These are phyloP conservation scores for Coccomyxa subellipsoidea DNA, from an alignment of 163 green algal genomes.

Conservation along the genomic window DNA sequence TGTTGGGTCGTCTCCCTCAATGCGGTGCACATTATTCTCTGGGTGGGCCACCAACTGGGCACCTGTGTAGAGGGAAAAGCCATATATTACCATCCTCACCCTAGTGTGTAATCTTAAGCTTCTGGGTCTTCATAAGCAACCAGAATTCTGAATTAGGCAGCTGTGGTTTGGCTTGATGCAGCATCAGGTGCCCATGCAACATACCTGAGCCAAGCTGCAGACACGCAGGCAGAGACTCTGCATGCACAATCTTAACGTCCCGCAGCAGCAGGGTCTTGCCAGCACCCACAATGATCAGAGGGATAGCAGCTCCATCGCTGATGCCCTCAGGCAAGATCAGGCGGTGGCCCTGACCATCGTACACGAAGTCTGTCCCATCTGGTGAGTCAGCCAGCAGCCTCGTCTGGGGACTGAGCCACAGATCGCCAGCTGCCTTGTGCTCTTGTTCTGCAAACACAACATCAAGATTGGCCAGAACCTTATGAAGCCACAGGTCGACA, in stretches of 20 bases:
- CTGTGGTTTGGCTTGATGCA: background rate
- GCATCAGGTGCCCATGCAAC: background rate
- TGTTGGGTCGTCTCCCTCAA: slow-evolving; percentile 24
- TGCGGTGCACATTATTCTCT: slow-evolving; percentile 50
- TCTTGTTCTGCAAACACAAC: slow-evolving; percentile 8
- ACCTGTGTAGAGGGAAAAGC: too few relatives aligned
- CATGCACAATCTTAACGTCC: slow-evolving; percentile 72
- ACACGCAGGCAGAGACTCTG: slow-evolving; percentile 56
- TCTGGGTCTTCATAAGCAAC: too few relatives aligned
- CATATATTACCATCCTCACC: too few relatives aligned
- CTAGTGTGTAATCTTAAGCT: too few relatives aligned
- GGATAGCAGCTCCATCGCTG: slow-evolving; percentile 49
- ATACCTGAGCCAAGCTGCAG: slow-evolving; percentile 67
- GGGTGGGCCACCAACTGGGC: slow-evolving; percentile 51
- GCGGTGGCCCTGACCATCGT: slow-evolving; percentile 67
- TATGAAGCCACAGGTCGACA: too few relatives aligned
- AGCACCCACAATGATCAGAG: slow-evolving; percentile 76
- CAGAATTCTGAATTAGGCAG: too few relatives aligned
- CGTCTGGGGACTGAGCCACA: slow-evolving; percentile 77
- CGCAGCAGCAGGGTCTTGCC: slow-evolving; percentile 61
- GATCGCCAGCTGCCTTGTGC: slow-evolving; percentile 38
- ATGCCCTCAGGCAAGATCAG: slow-evolving; percentile 49
- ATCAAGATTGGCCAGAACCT: background rate
- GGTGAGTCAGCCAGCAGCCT: slow-evolving; percentile 77
- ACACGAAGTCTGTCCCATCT: slow-evolving; percentile 46